These are phyloP conservation scores for Herpetomonas samuelpessoai DNA, from an alignment of 208 protist genomes.

Conservation along the genomic window DNA sequence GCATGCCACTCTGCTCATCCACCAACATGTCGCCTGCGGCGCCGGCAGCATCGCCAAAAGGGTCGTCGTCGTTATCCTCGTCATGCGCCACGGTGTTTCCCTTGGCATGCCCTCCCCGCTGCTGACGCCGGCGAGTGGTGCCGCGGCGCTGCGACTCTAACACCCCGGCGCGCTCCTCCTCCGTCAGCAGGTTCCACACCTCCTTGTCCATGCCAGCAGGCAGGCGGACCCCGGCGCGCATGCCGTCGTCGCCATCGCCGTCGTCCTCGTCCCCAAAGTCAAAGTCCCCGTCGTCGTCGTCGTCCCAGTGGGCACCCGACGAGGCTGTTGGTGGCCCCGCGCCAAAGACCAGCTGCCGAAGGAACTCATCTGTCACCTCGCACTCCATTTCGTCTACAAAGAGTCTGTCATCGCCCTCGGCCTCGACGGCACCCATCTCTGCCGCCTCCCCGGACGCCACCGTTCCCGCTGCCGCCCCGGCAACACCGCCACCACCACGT, in stretches of 20 bases:
- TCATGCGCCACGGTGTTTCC: no score
- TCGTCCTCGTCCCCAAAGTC: constrained; percentile 17
- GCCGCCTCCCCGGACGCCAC: no score
- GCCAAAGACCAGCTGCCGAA: constrained; percentile 75
- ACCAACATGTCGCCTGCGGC: constrained; percentile 24
- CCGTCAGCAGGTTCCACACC: constrained; percentile 39
- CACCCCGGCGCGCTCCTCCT: constrained; percentile 46
- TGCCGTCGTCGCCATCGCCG: constrained; percentile 14
- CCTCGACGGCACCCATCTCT: no score
- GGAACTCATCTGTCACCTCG: constrained; percentile 83
- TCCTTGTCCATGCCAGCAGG: constrained; percentile 13
- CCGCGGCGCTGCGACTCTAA: constrained; percentile 28
- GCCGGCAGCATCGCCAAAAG: constrained; percentile 5
- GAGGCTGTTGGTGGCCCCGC: constrained; percentile 11
- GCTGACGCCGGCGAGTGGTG: constrained; percentile 25
- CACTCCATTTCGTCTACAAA: constrained; percentile 84
- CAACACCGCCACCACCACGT: no score
- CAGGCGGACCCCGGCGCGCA: constrained; percentile 18
- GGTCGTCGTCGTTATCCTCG: not conserved
- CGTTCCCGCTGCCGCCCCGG: no score
- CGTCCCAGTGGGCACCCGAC: constrained; percentile 14
- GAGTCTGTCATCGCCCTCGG: constrained; percentile 66
- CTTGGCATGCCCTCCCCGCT: not conserved
- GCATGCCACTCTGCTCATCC: no score
- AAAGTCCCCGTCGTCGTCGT: constrained; percentile 8